Evolutionary conservation across 2,329 filamentous ascomycete species (phyloP), one percentile per base, ranked within the genome.

Genomic region (Aspergillus japonicus): DNA sequence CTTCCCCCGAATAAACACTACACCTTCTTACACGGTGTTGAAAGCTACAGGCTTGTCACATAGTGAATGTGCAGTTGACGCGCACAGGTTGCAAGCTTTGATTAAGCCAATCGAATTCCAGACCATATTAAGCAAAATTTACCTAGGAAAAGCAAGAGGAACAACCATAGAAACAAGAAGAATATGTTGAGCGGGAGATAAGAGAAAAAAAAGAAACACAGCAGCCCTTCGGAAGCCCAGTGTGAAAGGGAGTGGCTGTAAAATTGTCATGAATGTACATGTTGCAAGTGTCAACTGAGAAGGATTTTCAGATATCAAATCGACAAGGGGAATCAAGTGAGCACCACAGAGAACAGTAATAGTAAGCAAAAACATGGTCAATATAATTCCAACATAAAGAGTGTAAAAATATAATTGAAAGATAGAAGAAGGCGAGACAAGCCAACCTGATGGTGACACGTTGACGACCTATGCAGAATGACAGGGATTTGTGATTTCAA

Each of bases 191-290:
- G 31, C 23, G n/a, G 26, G 44, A 47, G 51, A 47, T 51, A 47
- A 21, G 24, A 35, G 7, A n/a, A 48, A 53, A 33, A 52, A 23
- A 55, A 49, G 23, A 21, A 33, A 47, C 33, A 54, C 54, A 29
- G 54, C 26, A 52, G 55, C n/a, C 49, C 23, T 57, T 31, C 12
- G n/a, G 26, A 59, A 31, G 31, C 51, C 50, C 14, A 44, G 8
- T 33, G 33, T 44, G 51, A 21, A 26, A 42, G 48, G 19, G 42
- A 47, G 19, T 50, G 39, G 31, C 29, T n/a, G 49, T 31, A 42
- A 16, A 58, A 53, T 44, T 21, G 47, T 60, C 61, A 52, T 58
- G 52, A 57, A 54, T 63, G 26, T 63, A 60, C 61, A 64, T 6
- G 39, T 39, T 42, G 50, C 50, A 59, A 58, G 57, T 11, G 11